Conservation (phyloP, 2,329 filamentous ascomycete genomes). For the Epichloe gansuensis region DNA sequence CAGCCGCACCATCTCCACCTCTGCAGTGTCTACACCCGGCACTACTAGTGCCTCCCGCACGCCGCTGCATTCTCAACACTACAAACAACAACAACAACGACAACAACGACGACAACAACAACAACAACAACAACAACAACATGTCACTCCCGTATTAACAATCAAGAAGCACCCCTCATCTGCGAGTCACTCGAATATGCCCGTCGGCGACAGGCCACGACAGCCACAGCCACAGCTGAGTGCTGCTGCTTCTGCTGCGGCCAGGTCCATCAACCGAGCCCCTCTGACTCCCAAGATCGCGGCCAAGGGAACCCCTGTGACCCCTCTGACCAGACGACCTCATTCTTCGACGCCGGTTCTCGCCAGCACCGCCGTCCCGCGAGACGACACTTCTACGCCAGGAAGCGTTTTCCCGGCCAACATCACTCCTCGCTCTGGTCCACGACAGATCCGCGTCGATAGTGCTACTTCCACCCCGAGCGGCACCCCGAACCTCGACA, state of each 20-base stretch:
- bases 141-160: neutral
- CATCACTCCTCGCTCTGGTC: conserved; percentile 66
- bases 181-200: conserved; percentile 19
- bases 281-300: conserved; percentile 46
- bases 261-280: conserved; percentile 36
- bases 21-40: neutral
- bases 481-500: conserved; percentile 40
- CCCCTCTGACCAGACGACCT: conserved; percentile 28
- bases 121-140: conserved; percentile 1
- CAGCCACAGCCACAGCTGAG: conserved; percentile 58
- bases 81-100: neutral
- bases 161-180: conserved; percentile 2
- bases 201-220: conserved; percentile 45
- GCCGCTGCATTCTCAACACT: neutral
- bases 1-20: neutral
- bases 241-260: conserved; percentile 38
- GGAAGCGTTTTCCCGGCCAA: conserved; percentile 47
- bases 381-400: conserved; percentile 41
- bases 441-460: conserved; percentile 58
- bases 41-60: neutral
- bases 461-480: conserved; percentile 55
- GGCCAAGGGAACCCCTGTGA: conserved; percentile 24
- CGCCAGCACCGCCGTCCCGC: conserved; percentile 9
- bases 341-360: conserved; percentile 8
- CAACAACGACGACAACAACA: conserved; percentile 1